Base-by-base conservation (phyloP, 2,329 filamentous ascomycete species). In the Diaporthe sp. region DNA sequence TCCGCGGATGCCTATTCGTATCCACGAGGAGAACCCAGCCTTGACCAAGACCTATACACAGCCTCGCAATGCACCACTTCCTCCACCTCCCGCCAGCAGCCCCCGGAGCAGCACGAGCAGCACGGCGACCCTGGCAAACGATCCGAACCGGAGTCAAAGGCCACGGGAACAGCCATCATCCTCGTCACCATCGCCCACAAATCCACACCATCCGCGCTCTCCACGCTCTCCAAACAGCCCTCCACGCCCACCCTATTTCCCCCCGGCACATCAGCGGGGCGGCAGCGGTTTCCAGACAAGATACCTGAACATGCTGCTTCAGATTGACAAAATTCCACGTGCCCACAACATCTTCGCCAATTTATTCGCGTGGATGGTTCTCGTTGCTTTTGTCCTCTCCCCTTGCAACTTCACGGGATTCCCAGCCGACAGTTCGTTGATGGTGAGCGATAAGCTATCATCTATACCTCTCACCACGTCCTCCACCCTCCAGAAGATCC, bases 311-410 rank as follows among this genome's bases (percentile, higher is more conserved):
- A 89, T 89, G 86, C 84, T 89, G 10, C 83, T 88, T 34, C 82
- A 84, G 49, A 82, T 87, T n/a, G 86, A 88, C 77, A 78, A 81
- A 51, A 87, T 90, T 63, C 84, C 86, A 3, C 82, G 82, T 9
- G 67, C 83, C 13, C 86, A 89, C 82, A 90, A 87, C 81, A 83
- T 89, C 71, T 81, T 88, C 28, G 85, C 86, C 67, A 82, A 83
- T 13, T 77, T 84, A n/a, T 87, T 84, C 74, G 82, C 85, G 6
- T 90, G 86, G 87, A 83, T 89, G 61, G 83, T 90, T 3, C 85
- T 90, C 1, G 86, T 86, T 0, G 88, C 88, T 39, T 90, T 89
- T 82, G 82, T 90, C 22, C 83, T 90, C 57, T 85, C 89, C 49
- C 88, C 88, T 0, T 88, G 86, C 8, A 89, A 87, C 0, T 90